Evolutionary conservation across 2,329 filamentous ascomycete genomes (phyloP).

Genomic region (Sphaerulina musiva): DNA sequence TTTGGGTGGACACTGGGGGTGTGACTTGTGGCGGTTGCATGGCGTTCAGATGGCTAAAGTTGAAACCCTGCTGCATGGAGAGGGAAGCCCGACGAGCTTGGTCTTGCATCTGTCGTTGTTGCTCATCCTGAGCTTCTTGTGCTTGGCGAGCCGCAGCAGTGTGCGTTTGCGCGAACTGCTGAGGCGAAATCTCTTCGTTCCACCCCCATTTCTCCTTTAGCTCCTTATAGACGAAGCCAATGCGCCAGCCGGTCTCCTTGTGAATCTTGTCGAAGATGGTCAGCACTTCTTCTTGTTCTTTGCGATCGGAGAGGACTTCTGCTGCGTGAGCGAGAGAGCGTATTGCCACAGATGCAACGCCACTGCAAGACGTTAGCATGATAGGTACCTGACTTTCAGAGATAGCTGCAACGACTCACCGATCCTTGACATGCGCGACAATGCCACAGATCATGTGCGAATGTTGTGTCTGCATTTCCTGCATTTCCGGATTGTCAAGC

Average conservation of each 20-base stretch:
- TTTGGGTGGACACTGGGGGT: conserved; percentile 15
- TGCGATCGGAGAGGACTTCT: conserved; percentile 59
- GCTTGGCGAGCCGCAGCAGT: conserved; percentile 22
- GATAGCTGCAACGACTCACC: conserved; percentile 36
- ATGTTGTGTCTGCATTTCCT: conserved; percentile 62
- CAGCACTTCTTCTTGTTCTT: conserved; percentile 76
- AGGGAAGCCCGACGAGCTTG: conserved; percentile 26
- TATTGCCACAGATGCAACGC: conserved; percentile 70
- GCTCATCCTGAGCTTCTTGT: conserved; percentile 23
- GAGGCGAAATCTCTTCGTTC: conserved; percentile 44
- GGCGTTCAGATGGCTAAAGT: conserved; percentile 15
- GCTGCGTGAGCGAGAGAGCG: conserved; percentile 73
- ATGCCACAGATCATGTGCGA: conserved; percentile 85
- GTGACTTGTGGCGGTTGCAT: conserved; percentile 22
- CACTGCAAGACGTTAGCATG: conserved; percentile 38
- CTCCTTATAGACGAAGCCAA: conserved; percentile 64
- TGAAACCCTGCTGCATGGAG: conserved; percentile 23
- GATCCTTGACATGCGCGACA: conserved; percentile 74
- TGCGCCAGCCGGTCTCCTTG: conserved; percentile 70
- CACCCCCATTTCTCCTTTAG: conserved; percentile 75
- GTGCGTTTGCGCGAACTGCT: conserved; percentile 36
- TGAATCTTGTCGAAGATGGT: conserved; percentile 69
- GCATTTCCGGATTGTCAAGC: conserved; percentile 60
- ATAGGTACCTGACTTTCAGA: not conserved
- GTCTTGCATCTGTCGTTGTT: conserved; percentile 28